phyloP scores from a whole-genome alignment of 768 basidiomycete genomes.

The Kwoniella botswanensis region DNA sequence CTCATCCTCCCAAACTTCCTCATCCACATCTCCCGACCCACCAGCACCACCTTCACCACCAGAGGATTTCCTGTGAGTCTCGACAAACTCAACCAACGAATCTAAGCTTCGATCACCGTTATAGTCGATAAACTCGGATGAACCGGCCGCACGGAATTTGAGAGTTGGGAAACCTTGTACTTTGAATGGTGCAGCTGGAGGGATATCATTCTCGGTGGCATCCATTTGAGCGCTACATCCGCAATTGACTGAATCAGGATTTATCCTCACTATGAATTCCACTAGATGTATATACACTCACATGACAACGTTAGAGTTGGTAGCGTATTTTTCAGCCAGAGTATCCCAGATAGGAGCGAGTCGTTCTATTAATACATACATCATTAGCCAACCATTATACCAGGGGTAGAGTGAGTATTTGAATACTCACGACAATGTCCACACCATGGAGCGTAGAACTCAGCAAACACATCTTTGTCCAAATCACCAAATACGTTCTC shows the following conservation, averaged over 20 bases:
- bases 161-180: constrained; percentile 81
- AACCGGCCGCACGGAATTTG: constrained; percentile 93
- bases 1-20: constrained; percentile 40
- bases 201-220: constrained; percentile 93
- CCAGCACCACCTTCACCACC: constrained; percentile 30
- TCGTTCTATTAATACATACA: constrained; percentile 60
- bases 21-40: constrained; percentile 26
- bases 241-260: not conserved
- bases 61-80: constrained; percentile 76
- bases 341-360: constrained; percentile 92
- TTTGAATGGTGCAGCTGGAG: constrained; percentile 83
- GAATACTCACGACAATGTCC: constrained; percentile 54
- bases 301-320: constrained; percentile 76
- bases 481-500: constrained; percentile 85
- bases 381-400: too few relatives aligned
- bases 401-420: not conserved
- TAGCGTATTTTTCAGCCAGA: constrained; percentile 81
- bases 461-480: constrained; percentile 88
- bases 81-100: constrained; percentile 79
- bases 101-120: constrained; percentile 82
- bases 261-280: not conserved
- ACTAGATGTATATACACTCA: constrained; percentile 59
- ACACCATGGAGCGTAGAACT: constrained; percentile 96
- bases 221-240: constrained; percentile 79
- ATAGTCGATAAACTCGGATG: constrained; percentile 85